phyloP scores from a whole-genome alignment of 1,284 basidiomycete species.

The Ustilago sp. region DNA sequence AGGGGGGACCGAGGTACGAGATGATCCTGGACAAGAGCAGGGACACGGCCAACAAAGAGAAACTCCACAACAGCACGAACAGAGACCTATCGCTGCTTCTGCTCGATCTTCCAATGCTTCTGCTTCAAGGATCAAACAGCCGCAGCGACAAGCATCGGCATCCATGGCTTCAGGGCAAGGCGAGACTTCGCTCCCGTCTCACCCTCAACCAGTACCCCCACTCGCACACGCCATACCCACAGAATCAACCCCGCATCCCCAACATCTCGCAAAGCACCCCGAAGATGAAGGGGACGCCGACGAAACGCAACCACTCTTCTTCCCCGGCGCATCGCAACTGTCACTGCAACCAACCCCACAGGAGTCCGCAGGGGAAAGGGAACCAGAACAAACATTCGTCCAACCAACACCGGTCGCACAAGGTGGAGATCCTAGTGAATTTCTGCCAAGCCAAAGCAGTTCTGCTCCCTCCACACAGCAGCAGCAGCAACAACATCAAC shows the following conservation, averaged over 20 bases:
- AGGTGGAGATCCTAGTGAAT: conserved; percentile 36
- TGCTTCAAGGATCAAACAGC: too few species aligned
- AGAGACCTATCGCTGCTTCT: neutral
- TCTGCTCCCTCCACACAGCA: neutral
- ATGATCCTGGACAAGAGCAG: neutral
- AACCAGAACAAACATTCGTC: conserved; percentile 2
- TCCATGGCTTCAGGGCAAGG: neutral
- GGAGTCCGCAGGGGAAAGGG: neutral
- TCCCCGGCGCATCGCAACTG: conserved; percentile 32
- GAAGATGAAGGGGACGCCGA: conserved; percentile 4
- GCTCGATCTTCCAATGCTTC: neutral
- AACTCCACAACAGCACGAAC: neutral
- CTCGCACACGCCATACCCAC: neutral
- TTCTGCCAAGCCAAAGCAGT: conserved; percentile 8
- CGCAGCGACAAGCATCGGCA: neutral
- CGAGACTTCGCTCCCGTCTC: neutral
- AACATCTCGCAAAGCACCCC: neutral
- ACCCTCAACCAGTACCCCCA: neutral
- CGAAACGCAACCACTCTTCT: conserved; percentile 39
- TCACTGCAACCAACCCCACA: conserved; percentile 10
- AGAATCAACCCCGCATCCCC: neutral
- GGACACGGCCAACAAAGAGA: neutral
- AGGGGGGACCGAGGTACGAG: neutral
- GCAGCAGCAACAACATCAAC: too few species aligned
- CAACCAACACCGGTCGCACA: conserved; percentile 30